A percentile compares a stretch with the other conserved stretches of the same genome.
These are phyloP conservation scores for Pseudoscleropodium purum DNA, from an alignment of 225 moss, liverwort and hornwort species.

Conservation along the genomic window DNA sequence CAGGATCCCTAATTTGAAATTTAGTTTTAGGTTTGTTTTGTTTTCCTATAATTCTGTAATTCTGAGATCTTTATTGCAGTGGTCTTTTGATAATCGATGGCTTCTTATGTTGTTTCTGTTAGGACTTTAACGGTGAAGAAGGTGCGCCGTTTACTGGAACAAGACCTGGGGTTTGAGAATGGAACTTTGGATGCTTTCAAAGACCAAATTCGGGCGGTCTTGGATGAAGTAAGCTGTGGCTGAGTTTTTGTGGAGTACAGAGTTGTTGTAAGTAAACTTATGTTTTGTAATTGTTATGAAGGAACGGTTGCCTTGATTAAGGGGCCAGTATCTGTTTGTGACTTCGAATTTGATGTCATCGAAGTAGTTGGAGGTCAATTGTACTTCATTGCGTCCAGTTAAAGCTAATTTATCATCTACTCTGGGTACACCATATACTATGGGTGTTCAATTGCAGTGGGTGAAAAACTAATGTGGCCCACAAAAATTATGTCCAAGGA, in stretches of 20 bases:
- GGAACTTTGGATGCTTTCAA: slow-evolving; percentile 50
- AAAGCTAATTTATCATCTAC: not conserved
- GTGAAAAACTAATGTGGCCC: not conserved
- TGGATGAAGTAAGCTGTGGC: slow-evolving; percentile 49
- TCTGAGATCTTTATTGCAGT: not conserved
- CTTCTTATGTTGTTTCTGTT: not conserved
- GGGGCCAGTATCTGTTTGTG: not conserved
- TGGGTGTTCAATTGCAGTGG: not conserved
- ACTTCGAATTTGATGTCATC: not conserved
- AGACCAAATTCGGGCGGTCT: slow-evolving; percentile 26
- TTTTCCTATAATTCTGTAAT: not conserved
- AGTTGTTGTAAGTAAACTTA: not conserved
- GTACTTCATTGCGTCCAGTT: not conserved
- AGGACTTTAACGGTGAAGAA: slow-evolving; percentile 58
- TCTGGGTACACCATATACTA: not conserved
- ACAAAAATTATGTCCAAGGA: not conserved
- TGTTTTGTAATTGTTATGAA: not conserved
- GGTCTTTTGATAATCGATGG: not conserved
- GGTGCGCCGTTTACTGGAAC: slow-evolving; percentile 62
- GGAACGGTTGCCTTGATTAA: not conserved
- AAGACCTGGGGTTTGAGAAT: slow-evolving; percentile 51
- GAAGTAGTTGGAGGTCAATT: not conserved
- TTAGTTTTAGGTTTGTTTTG: not conserved
- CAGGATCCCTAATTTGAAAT: not conserved
- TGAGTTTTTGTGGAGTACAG: not conserved